Evolutionary conservation across 2,329 filamentous ascomycete species (phyloP), one percentile per base, ranked within the genome.

Genomic region (Dothidotthia symphoricarpi): DNA sequence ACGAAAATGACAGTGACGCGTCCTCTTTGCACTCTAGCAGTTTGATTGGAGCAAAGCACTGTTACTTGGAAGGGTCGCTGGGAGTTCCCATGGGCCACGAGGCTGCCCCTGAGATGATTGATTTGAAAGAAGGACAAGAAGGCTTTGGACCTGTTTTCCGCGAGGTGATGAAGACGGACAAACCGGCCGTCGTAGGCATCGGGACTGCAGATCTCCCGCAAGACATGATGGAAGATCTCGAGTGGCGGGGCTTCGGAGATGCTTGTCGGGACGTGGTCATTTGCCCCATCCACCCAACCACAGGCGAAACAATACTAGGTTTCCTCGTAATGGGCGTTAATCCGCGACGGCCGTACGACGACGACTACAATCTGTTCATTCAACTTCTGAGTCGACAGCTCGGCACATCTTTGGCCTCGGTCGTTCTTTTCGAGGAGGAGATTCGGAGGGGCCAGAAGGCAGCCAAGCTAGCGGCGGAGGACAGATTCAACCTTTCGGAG

Each of bases 361-460:
- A 85, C 25, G 87, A 91, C 49, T 93, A 91, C 56, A 79, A 80
- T 45, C 72, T 91, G 0, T 93, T 91, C 53, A 75, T 91, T 25
- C 82, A 86, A 51, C 73, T 91, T 1, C 68, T 91, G 4, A 83
- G 82, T 31, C 77, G 86, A 15, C 87, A 91, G 59, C 71, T 91
- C 7, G 85, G 83, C 7, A 91, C 86, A 0, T 88, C 86, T 0
- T 76, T 91, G 62, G 86, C 86, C 1, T 90, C 86, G 0, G 86
- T 90, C 0, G 85, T 90, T 0, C 67, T 93, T 2, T 90, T 90
- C 41, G 86, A 91, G 59, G 86, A 91, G 50, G 87, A 93, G 59
- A 89, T 91, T 47, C 78, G 78, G 41, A 76, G 85, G 43, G 84
- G 85, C 1, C 82, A 88, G 63, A 77, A 75, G 51, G 86, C 86